Evolutionary conservation across 2,329 filamentous ascomycete genomes (phyloP), one percentile per base, ranked within the genome.

Genomic region (Neonectria sp.): DNA sequence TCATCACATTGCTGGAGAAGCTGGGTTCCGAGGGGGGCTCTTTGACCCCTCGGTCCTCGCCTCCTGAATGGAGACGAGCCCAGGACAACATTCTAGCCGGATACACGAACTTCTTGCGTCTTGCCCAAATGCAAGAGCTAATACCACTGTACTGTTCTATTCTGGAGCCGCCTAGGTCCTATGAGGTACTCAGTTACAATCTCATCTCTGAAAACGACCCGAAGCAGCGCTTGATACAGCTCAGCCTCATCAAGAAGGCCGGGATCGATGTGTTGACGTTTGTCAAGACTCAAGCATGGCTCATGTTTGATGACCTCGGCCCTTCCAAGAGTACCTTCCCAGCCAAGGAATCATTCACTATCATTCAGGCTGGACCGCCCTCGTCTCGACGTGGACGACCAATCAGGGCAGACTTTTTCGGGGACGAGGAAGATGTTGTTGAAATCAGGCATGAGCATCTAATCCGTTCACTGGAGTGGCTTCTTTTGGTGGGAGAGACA

Each of bases 91-190:
- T 95, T 53, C 85, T 98, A 59, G 90, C 92, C 1, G 91, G 90
- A 4, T 98, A 98, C 78, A 92, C 97, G 62, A 92, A 93, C 73
- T 91, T 93, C 68, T 83, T 99, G 43, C 90, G 93, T 49, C 86
- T 92, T 53, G 89, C 89, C 17, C 89, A 90, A 37, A 89, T 96
- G 61, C 90, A 92, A 66, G 91, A 95, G 69, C 83, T 96, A 48
- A 92, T 97, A 62, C 95, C 96, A 1, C 84, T 97, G 1, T 99
- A 99, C 79, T 95, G 93, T 69, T 94, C 94, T 9, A 91, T 94
- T 73, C 85, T 99, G 13, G 86, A 89, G 11, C 82, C 86, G 7
- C 84, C 89, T 13, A 87, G 92, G 69, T 87, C 88, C 68, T 91
- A 94, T 72, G 88, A 90, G 61, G 91, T 92, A 17, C 86, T 99